These are phyloP conservation scores for Trichoderma koningiopsis DNA, from an alignment of 2,329 filamentous ascomycete species.

Conservation along the genomic window DNA sequence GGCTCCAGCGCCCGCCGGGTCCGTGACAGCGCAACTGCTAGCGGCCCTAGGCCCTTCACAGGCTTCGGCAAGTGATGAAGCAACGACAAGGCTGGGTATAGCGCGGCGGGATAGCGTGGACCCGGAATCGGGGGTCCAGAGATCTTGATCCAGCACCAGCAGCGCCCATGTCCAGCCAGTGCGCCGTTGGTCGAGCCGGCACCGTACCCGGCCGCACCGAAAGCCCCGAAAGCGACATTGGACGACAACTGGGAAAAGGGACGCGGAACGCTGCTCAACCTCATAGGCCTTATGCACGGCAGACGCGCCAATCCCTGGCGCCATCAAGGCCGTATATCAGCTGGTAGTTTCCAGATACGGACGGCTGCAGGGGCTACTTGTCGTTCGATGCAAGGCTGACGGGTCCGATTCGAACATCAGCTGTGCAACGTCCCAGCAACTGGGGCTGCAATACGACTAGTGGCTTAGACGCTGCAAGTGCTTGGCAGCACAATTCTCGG, in stretches of 20 bases:
- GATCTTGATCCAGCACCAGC: not conserved
- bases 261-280: no score
- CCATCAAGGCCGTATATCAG: not conserved
- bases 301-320: not conserved
- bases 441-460: not conserved
- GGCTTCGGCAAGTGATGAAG: not conserved
- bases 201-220: not conserved
- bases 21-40: not conserved
- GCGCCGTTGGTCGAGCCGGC: not conserved
- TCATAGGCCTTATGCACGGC: no score
- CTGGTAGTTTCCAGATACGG: not conserved
- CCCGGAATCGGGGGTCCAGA: not conserved
- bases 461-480: constrained; percentile 12
- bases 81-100: not conserved
- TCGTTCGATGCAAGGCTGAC: constrained; percentile 14
- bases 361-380: not conserved
- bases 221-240: no score
- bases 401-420: not conserved
- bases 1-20: not conserved
- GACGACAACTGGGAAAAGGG: no score
- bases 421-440: no score
- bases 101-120: not conserved
- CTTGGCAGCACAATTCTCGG: not conserved
- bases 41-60: not conserved
- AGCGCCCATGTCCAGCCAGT: not conserved